phyloP scores from a whole-genome alignment of 352 stramenopile species.

The Aphanomyces astaci region DNA sequence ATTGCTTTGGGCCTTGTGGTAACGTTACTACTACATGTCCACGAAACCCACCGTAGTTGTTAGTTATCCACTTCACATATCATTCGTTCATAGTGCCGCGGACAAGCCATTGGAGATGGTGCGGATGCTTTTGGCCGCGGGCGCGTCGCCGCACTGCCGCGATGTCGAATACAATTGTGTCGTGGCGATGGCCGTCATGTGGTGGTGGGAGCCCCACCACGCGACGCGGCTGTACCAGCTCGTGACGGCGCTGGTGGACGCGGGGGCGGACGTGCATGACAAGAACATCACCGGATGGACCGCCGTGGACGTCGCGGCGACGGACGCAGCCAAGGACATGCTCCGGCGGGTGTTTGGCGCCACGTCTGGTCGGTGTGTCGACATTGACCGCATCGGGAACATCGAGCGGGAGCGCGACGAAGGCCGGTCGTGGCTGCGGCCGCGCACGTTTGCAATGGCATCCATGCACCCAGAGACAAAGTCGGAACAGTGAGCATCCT shows the following conservation, averaged over 20 bases:
- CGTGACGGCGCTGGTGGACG: slow-evolving; percentile 27
- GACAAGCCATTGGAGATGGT: slow-evolving; percentile 39
- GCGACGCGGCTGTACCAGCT: slow-evolving; percentile 29
- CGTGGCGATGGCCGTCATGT: slow-evolving; percentile 41
- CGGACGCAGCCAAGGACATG: slow-evolving; percentile 35
- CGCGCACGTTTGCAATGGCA: not conserved
- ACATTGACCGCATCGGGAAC: slow-evolving; percentile 30
- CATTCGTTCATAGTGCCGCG: not conserved
- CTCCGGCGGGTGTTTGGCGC: slow-evolving; percentile 35
- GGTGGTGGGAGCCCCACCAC: slow-evolving; percentile 25
- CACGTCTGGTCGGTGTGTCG: slow-evolving; percentile 34
- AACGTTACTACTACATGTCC: not conserved
- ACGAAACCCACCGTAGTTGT: no score
- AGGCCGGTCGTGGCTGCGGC: slow-evolving; percentile 12
- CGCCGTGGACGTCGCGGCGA: slow-evolving; percentile 46
- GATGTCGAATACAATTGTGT: slow-evolving; percentile 72
- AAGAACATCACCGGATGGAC: slow-evolving; percentile 64
- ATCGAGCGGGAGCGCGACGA: slow-evolving; percentile 12
- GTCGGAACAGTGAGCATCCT: no score
- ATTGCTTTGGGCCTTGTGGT: slow-evolving; percentile 12
- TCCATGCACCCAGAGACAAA: not conserved
- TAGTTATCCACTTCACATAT: not conserved
- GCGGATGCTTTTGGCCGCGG: slow-evolving; percentile 39
- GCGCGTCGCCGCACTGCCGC: slow-evolving; percentile 33
- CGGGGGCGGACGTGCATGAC: slow-evolving; percentile 52